Evolutionary conservation across 768 basidiomycete genomes (phyloP).

Genomic region (Calvatia gigantea): DNA sequence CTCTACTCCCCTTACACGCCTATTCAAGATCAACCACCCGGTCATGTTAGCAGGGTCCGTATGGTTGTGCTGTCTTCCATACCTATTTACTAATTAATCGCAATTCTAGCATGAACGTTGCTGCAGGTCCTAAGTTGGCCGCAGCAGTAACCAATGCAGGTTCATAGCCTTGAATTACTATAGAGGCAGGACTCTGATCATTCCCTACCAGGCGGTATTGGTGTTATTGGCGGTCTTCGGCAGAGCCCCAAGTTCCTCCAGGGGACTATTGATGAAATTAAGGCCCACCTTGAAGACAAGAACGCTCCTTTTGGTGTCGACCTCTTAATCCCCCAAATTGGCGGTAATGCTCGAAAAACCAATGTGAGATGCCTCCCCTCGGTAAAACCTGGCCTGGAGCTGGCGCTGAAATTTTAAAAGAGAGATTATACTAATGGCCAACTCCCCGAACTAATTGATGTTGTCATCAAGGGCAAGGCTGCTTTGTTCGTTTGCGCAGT

Average conservation of each 20-base stretch:
- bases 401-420: constrained; percentile 16
- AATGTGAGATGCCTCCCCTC: constrained; percentile 39
- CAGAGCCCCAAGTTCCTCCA: constrained; percentile 72
- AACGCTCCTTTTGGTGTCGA: constrained; percentile 81
- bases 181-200: not conserved
- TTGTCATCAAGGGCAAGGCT: constrained; percentile 71
- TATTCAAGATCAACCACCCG: constrained; percentile 80
- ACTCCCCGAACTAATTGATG: constrained; percentile 71
- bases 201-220: constrained; percentile 57
- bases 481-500: constrained; percentile 82
- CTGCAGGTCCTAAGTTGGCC: constrained; percentile 80
- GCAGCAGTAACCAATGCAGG: constrained; percentile 92
- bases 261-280: constrained; percentile 67
- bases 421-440: constrained; percentile 80
- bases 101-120: constrained; percentile 70
- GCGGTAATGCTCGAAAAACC: constrained; percentile 80
- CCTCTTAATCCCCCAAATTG: constrained; percentile 78
- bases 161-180: constrained; percentile 15
- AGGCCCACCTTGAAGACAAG: constrained; percentile 69
- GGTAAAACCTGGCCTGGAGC: not conserved
- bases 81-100: not conserved
- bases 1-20: constrained; percentile 66
- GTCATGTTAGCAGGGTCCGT: constrained; percentile 74
- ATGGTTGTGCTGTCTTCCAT: constrained; percentile 11
- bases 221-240: constrained; percentile 82